Base-by-base conservation (phyloP, 352 stramenopile genomes). In the Phytopythium boreale region DNA sequence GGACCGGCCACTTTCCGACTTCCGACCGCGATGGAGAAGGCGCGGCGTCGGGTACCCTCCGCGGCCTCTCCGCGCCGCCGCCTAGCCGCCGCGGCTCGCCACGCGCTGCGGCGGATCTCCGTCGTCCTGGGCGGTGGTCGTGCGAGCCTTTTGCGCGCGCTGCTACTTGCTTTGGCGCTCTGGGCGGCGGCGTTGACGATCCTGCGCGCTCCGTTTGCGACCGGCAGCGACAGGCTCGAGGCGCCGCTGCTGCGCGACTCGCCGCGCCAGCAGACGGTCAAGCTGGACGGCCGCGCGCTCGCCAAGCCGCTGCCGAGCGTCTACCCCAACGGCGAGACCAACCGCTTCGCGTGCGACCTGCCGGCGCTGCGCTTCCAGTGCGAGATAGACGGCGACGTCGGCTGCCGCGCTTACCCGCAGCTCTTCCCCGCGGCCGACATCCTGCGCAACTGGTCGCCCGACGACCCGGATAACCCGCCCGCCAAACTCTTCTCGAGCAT, bases 371-470 rank as follows among this genome's bases (percentile, higher is more conserved):
- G 81, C n/a, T 88, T 76, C 63, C 71, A 83, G 55, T 90, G 81
- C 47, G 76, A 86, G 31, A 9, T 86, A 67, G 69, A 81, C 51
- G 34, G 37, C 11, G 61, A 59, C 4, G 24, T 59, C 20, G 81
- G 79, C 11, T 90, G 81, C 53, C 66, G 63, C 27, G 72, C 74
- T 44, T 95, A 95, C 56, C 84, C 85, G 24, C 80, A 89, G 52
- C 67, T 87, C 41, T 91, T 88, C 66, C 75, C 84, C 9, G 84
- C 84, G 31, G 69, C 73, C 34, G 84, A 93, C 3, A 63, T 97
- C 15, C 79, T 97, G 15, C 67, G 64, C 22, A 91, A 96, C 65
- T 97, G 90, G 90, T 89, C 89, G 12, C 74, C 85, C 1, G 77
- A 96, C 49, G 62, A 83, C 24, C 75, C 80, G 4, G 27, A 29